Evolutionary conservation across 129 eudicot species (phyloP).

Genomic region (Cynara cardunculus): DNA sequence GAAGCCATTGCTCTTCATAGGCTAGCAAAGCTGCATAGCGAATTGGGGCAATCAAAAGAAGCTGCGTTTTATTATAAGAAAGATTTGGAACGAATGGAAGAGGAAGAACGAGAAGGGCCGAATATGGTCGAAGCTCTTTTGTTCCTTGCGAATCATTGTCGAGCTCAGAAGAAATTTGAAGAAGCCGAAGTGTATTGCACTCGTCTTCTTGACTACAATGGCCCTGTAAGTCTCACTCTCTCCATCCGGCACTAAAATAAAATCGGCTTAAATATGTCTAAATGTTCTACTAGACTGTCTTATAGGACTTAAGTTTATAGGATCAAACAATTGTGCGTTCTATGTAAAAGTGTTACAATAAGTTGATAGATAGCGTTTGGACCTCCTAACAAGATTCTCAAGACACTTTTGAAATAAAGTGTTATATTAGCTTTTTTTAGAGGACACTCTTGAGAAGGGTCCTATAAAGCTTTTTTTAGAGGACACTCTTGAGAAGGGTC

Average conservation of each 20-base stretch:
- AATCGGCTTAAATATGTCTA: background rate
- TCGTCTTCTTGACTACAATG: conserved; percentile 82
- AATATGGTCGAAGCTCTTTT: conserved; percentile 80
- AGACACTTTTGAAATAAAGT: too few species aligned
- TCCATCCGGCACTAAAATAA: background rate
- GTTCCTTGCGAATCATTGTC: conserved; percentile 66
- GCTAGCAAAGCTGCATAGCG: conserved; percentile 70
- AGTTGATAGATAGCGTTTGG: background rate
- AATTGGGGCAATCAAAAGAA: conserved; percentile 60
- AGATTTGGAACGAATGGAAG: conserved; percentile 96
- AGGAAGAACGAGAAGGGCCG: conserved; percentile 85
- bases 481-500: background rate
- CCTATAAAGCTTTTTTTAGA: background rate
- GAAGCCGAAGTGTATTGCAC: conserved; percentile 90
- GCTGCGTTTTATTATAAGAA: conserved; percentile 84
- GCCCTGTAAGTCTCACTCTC: conserved; percentile 66
- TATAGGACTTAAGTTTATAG: background rate
- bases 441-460: too few species aligned
- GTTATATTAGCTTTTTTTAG: background rate
- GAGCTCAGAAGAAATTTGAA: conserved; percentile 54
- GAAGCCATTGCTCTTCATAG: conserved; percentile 87
- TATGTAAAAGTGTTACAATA: background rate
- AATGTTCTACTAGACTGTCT: background rate
- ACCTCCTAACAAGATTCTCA: background rate
- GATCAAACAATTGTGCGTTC: background rate